Evolutionary conservation across 1,139 yeast species (phyloP).

Genomic region (Zhuliangozyma blackwelliae): DNA sequence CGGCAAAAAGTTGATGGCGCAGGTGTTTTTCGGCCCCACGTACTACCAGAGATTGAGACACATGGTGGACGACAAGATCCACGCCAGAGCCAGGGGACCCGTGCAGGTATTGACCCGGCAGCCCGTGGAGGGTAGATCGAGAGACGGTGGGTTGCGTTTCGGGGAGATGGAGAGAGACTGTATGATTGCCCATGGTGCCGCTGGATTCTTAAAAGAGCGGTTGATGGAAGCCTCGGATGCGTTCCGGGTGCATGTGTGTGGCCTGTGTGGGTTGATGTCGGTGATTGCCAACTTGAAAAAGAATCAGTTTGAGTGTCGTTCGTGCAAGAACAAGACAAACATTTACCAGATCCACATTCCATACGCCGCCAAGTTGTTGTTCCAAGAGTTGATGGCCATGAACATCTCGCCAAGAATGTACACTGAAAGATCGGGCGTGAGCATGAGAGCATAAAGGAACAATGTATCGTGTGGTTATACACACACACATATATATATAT

Average conservation of each 20-base stretch:
- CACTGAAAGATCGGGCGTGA: conserved; percentile 54
- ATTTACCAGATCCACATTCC: conserved; percentile 97
- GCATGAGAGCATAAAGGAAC: conserved; percentile 30
- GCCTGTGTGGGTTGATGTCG: conserved; percentile 95
- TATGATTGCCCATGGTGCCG: conserved; percentile 99
- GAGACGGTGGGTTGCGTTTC: conserved; percentile 99
- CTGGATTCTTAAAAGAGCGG: conserved; percentile 94
- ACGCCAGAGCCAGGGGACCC: conserved; percentile 99
- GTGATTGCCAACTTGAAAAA: conserved; percentile 96
- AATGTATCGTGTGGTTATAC: no score
- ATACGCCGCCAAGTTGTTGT: conserved; percentile 91
- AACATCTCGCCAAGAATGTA: conserved; percentile 85
- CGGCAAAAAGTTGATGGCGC: conserved; percentile 96
- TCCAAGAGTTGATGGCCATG: conserved; percentile 99
- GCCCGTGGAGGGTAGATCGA: conserved; percentile 98
- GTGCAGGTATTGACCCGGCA: conserved; percentile 97
- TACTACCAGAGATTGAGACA: conserved; percentile 97
- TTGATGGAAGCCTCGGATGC: conserved; percentile 99
- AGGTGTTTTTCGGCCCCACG: conserved; percentile 97
- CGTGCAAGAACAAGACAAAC: conserved; percentile 97
- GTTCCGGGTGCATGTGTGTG: conserved; percentile 96
- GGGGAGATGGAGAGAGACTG: conserved; percentile 99
- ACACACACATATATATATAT: no score
- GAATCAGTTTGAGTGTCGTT: conserved; percentile 96
- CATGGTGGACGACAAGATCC: conserved; percentile 99